Conservation (phyloP, 176 grass and related monocot species). For the Chloris gayana region DNA sequence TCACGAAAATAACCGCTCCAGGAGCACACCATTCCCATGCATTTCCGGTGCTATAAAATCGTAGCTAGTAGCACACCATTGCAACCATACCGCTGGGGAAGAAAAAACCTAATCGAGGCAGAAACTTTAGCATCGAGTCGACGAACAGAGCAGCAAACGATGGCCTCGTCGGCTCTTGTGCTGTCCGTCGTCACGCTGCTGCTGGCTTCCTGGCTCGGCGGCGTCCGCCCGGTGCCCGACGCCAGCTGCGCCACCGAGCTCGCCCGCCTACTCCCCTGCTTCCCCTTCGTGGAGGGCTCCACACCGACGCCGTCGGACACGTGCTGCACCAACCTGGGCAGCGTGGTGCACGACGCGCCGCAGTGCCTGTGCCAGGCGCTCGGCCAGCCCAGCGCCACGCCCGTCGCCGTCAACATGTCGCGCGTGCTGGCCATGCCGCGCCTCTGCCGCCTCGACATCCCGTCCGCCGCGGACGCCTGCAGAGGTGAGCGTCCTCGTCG, state of each 20-base stretch:
- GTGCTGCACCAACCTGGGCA: slow-evolving; percentile 72
- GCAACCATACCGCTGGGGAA: background rate
- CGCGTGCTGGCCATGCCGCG: slow-evolving; percentile 54
- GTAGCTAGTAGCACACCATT: background rate
- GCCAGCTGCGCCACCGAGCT: slow-evolving; percentile 50
- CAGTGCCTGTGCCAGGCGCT: slow-evolving; percentile 72
- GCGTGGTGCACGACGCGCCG: slow-evolving; percentile 67
- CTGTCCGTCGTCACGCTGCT: slow-evolving; percentile 17
- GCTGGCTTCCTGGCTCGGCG: background rate
- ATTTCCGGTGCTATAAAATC: slow-evolving; percentile 35
- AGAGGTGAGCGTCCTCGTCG: slow-evolving; percentile 30
- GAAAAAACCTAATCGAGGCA: background rate
- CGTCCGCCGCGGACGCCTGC: slow-evolving; percentile 41
- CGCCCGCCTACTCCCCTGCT: slow-evolving; percentile 64
- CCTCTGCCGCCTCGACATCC: slow-evolving; percentile 73
- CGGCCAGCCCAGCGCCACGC: slow-evolving; percentile 46
- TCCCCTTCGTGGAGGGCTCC: slow-evolving; percentile 50
- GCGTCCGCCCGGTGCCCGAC: slow-evolving; percentile 18
- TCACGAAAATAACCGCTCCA: background rate
- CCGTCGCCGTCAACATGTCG: slow-evolving; percentile 64
- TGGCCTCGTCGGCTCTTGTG: slow-evolving; percentile 10
- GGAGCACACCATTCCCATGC: slow-evolving; percentile 42
- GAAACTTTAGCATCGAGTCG: background rate
- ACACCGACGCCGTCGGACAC: slow-evolving; percentile 48
- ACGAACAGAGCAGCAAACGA: background rate